Percentiles rank a stretch among this genome's conserved stretches.
phyloP scores from a whole-genome alignment of 2,329 filamentous ascomycete species.

The Xylariaceae sp. region DNA sequence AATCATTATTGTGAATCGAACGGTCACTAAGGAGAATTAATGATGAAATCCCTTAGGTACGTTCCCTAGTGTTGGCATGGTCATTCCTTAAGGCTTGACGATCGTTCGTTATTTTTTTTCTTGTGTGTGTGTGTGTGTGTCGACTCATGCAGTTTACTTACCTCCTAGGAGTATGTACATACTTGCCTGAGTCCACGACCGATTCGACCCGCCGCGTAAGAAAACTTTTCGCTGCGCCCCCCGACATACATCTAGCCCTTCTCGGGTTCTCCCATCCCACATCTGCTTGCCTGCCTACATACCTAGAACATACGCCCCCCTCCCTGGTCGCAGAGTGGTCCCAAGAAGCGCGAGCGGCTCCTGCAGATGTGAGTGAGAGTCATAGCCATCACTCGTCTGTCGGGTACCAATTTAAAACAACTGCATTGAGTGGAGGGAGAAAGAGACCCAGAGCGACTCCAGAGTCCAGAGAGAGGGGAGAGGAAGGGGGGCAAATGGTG shows the following conservation, averaged over 20 bases:
- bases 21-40: too few relatives aligned
- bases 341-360: background rate
- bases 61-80: too few relatives aligned
- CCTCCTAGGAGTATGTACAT: too few relatives aligned
- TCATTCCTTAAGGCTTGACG: too few relatives aligned
- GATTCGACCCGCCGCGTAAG: background rate
- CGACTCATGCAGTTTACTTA: background rate
- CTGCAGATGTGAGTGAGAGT: background rate
- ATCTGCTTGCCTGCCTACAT: background rate
- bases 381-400: background rate
- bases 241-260: constrained; percentile 1
- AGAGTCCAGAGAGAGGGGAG: too few relatives aligned
- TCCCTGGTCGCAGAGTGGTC: background rate
- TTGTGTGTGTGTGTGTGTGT: too few relatives aligned
- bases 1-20: too few relatives aligned
- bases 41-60: too few relatives aligned
- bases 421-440: background rate
- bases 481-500: background rate
- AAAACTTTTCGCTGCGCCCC: background rate
- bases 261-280: background rate
- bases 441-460: too few relatives aligned
- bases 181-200: too few relatives aligned
- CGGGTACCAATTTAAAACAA: background rate
- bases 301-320: background rate
- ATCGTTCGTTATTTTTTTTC: too few relatives aligned